Percentiles rank a stretch among this genome's conserved stretches.
These are phyloP conservation scores for Elongisporangium anandrum DNA, from an alignment of 352 stramenopile species.

Conservation along the genomic window DNA sequence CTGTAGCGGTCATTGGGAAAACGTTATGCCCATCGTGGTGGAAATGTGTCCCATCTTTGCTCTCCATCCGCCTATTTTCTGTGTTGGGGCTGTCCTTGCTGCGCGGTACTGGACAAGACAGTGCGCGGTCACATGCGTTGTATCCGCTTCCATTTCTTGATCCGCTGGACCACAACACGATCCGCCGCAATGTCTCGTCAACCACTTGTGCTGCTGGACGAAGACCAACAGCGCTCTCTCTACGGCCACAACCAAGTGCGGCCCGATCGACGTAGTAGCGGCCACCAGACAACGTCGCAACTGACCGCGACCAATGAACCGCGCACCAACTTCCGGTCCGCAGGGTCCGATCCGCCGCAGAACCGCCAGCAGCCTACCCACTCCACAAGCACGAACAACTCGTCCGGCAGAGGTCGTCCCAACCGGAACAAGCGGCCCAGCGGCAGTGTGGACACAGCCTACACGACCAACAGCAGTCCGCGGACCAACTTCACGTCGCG, in stretches of 20 bases:
- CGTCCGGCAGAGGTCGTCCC: background rate
- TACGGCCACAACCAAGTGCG: background rate
- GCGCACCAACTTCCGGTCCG: constrained; percentile 10
- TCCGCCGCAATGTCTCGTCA: too few species aligned
- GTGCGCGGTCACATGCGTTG: too few species aligned
- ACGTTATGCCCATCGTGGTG: too few species aligned
- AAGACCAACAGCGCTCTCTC: constrained; percentile 53
- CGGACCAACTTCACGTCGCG: constrained; percentile 44
- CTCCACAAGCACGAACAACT: constrained; percentile 2
- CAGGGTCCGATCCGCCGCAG: background rate
- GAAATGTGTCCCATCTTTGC: too few species aligned
- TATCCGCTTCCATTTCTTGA: too few species aligned
- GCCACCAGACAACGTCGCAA: constrained; percentile 7
- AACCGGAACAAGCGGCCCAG: too few species aligned
- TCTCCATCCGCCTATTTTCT: too few species aligned
- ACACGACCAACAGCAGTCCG: constrained; percentile 21
- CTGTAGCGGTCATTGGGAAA: too few species aligned
- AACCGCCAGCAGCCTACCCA: constrained; percentile 3
- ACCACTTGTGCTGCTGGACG: constrained; percentile 42
- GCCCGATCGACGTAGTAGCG: constrained; percentile 15
- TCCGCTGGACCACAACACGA: too few species aligned
- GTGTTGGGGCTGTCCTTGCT: too few species aligned
- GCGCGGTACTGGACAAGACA: too few species aligned
- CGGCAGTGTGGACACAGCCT: constrained; percentile 6
- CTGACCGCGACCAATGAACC: constrained; percentile 22